A percentile compares a stretch with the other conserved stretches of the same genome.
phyloP scores from a whole-genome alignment of 148 eudicot genomes.

The Diospyros lotus region DNA sequence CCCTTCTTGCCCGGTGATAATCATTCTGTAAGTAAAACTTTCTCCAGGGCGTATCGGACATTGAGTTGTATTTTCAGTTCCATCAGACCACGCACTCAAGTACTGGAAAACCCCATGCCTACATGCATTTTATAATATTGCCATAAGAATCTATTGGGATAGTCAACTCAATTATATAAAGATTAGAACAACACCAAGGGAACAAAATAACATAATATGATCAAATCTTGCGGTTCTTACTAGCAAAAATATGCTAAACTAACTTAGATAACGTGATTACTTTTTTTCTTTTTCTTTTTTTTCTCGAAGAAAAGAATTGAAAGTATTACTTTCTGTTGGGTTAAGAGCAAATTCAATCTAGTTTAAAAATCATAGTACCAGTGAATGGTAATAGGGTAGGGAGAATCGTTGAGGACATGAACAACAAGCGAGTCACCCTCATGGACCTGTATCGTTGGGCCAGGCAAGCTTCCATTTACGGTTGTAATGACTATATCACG shows the following conservation, averaged over 20 bases:
- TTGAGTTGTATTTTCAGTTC: constrained; percentile 60
- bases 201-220: no score
- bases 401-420: constrained; percentile 53
- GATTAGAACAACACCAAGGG: no score
- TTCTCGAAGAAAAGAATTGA: no score
- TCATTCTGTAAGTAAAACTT: constrained; percentile 52
- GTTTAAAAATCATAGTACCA: constrained; percentile 29
- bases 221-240: no score
- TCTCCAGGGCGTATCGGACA: constrained; percentile 65
- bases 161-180: no score
- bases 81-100: constrained; percentile 69
- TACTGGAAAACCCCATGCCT: constrained; percentile 70
- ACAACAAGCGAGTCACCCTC: constrained; percentile 60
- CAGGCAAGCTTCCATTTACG: constrained; percentile 52
- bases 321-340: background rate
- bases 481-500: constrained; percentile 31
- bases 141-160: no score
- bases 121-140: background rate
- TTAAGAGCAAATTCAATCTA: background rate
- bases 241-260: background rate
- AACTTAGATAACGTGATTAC: no score
- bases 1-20: constrained; percentile 57
- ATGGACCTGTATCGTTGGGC: constrained; percentile 41
- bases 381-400: constrained; percentile 57
- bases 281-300: no score